A percentile compares a stretch with the other conserved stretches of the same genome.
Conservation (phyloP, 176 grass and related monocot genomes). For the Bonia amplexicaulis region DNA sequence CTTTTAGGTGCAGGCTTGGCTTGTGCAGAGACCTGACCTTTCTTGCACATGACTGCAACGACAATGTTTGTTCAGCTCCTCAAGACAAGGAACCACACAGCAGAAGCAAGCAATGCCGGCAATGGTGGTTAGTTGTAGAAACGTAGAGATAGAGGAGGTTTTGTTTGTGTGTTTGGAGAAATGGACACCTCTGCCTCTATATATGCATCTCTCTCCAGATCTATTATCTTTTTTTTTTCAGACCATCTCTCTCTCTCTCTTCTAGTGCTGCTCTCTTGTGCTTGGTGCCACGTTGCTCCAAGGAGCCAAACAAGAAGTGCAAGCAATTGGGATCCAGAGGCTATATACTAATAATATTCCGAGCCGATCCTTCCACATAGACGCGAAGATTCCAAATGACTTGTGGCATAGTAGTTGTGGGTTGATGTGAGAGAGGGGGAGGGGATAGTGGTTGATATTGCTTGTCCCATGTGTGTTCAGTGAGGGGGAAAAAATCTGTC, state of each 20-base stretch:
- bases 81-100: slow-evolving; percentile 19
- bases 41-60: not conserved
- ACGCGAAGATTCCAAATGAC: slow-evolving; percentile 46
- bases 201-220: not conserved
- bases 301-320: slow-evolving; percentile 29
- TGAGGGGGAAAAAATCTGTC: not conserved
- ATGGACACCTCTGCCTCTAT: not conserved
- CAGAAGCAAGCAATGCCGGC: not conserved
- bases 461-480: slow-evolving; percentile 26
- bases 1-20: not conserved
- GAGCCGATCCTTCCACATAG: slow-evolving; percentile 47
- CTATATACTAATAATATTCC: slow-evolving; percentile 51
- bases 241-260: not conserved
- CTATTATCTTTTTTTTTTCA: not conserved
- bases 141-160: not conserved
- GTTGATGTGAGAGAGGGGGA: slow-evolving; percentile 2
- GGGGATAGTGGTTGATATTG: slow-evolving; percentile 8
- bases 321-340: slow-evolving; percentile 18
- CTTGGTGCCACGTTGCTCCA: slow-evolving; percentile 25
- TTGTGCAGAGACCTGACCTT: not conserved
- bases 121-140: slow-evolving; percentile 32
- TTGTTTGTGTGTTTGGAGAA: slow-evolving; percentile 13
- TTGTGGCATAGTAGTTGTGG: slow-evolving; percentile 29
- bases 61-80: not conserved
- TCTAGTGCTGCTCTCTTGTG: not conserved